Evolutionary conservation across 2,329 filamentous ascomycete species (phyloP), one percentile per base, ranked within the genome.

Genomic region (Dendrostoma leiphaemia): DNA sequence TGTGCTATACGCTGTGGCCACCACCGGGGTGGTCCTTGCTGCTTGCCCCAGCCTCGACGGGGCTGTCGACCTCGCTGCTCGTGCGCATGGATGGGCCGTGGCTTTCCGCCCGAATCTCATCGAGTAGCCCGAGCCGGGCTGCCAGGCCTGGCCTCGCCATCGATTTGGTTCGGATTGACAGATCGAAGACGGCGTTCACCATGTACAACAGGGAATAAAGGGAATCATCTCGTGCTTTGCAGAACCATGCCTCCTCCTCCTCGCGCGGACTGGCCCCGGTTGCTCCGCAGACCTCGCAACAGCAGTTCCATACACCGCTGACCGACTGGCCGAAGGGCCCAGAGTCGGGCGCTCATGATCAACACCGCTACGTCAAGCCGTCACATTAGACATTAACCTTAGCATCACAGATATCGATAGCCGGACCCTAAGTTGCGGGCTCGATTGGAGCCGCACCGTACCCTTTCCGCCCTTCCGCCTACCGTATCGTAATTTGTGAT

Each of bases 1-100:
- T 29, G 6, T 41, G 12, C 41, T 46, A 31, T 21, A 32, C 31
- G 10, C 26, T n/a, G n/a, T n/a, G n/a, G n/a, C 7, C 4, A 21
- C 4, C 28, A 31, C 54, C 37, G 32, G 54, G 54, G 45, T 56
- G 10, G 54, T 12, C 49, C 54, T 53, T 53, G 44, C 49, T 37
- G 19, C 35, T 13, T 21, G 19, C 35, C 24, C 34, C 28, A 43
- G 38, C 44, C 44, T 37, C 34, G 35, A 19, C 44, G 48, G 41
- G 37, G 44, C 37, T 38, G 34, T 44, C 29, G 44, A 45, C 19
- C 53, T 48, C 29, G 32, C 46, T 38, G 34, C 15, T 21, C 1
- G 5, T 1, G 17, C n/a, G 35, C 49, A 53, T 48, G 54, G 54
- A 48, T 53, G 26, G 35, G 32, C 29, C 44, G 31, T 56, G 48